phyloP scores from a whole-genome alignment of 352 stramenopile species.

The Phytopythium sindhum region DNA sequence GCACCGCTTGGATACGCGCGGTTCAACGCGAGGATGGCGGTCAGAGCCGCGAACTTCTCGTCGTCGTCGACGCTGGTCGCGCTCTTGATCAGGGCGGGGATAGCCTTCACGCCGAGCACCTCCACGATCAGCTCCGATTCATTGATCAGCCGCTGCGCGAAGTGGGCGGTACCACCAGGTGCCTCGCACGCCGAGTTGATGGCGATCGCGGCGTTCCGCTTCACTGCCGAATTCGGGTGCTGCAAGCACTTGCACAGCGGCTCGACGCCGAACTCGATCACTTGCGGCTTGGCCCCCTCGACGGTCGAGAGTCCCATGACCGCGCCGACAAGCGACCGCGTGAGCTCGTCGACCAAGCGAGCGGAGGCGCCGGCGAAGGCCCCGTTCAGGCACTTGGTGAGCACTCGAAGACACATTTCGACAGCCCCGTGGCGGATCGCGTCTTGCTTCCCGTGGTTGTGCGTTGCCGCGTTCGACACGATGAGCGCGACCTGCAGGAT shows the following conservation, averaged over 20 bases:
- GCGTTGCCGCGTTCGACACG: slow-evolving; percentile 46
- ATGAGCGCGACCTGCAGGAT: slow-evolving; percentile 38
- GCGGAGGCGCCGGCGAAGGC: slow-evolving; percentile 30
- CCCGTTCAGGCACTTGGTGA: slow-evolving; percentile 44
- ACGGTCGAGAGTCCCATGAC: slow-evolving; percentile 69
- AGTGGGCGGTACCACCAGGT: slow-evolving; percentile 35
- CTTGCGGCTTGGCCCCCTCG: slow-evolving; percentile 60
- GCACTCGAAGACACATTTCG: slow-evolving; percentile 49
- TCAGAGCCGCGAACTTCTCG: slow-evolving; percentile 36
- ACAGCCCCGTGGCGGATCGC: slow-evolving; percentile 44
- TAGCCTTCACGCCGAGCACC: slow-evolving; percentile 47
- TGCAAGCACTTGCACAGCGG: slow-evolving; percentile 55
- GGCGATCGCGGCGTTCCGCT: slow-evolving; percentile 49
- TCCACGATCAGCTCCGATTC: slow-evolving; percentile 40
- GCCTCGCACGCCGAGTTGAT: slow-evolving; percentile 69
- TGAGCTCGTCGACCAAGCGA: slow-evolving; percentile 39
- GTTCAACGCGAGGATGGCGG: slow-evolving; percentile 30
- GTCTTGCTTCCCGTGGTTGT: slow-evolving; percentile 54
- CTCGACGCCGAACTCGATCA: slow-evolving; percentile 72
- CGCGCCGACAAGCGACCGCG: slow-evolving; percentile 42
- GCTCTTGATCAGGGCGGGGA: slow-evolving; percentile 42
- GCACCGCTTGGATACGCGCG: slow-evolving; percentile 11
- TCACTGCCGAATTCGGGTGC: slow-evolving; percentile 31
- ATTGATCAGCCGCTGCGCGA: slow-evolving; percentile 37
- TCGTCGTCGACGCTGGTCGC: slow-evolving; percentile 40